Conservation (phyloP, 1,284 basidiomycete species). For the Entoloma clypeatum region DNA sequence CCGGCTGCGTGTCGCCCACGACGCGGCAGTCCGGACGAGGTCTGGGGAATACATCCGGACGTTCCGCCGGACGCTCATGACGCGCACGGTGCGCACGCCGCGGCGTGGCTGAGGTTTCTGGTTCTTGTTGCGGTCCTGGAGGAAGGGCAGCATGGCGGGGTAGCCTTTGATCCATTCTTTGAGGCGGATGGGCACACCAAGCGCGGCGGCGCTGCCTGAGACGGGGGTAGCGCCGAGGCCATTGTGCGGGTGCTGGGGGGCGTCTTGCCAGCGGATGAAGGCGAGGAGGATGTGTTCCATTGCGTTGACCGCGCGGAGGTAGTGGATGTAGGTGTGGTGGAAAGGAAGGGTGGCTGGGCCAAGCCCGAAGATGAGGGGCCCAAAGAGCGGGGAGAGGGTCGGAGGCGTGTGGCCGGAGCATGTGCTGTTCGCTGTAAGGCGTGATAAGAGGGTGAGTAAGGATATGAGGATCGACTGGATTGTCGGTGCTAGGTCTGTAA, state of each 20-base stretch:
- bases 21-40: conserved; percentile 66
- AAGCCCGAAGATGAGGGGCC: conserved; percentile 79
- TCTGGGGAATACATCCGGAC: conserved; percentile 82
- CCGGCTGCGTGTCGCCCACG: conserved; percentile 54
- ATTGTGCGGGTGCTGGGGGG: conserved; percentile 39
- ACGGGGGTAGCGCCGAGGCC: conserved; percentile 30
- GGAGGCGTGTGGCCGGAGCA: conserved; percentile 82
- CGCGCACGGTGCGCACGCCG: conserved; percentile 68
- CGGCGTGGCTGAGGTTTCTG: conserved; percentile 52
- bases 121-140: conserved; percentile 28
- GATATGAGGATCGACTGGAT: conserved; percentile 61
- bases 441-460: conserved; percentile 70
- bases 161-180: conserved; percentile 87
- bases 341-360: conserved; percentile 57
- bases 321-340: conserved; percentile 75
- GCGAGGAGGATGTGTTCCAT: conserved; percentile 86
- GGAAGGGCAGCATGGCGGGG: conserved; percentile 50
- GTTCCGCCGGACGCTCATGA: conserved; percentile 71
- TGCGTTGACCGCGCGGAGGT: conserved; percentile 77
- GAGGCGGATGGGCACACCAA: conserved; percentile 72
- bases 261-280: conserved; percentile 78
- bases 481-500: conserved; percentile 49
- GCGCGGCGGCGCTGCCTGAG: conserved; percentile 47
- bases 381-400: conserved; percentile 84
- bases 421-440: conserved; percentile 76